Conservation (phyloP, 805 yeast species). For the Metschnikowia gelsemii region DNA sequence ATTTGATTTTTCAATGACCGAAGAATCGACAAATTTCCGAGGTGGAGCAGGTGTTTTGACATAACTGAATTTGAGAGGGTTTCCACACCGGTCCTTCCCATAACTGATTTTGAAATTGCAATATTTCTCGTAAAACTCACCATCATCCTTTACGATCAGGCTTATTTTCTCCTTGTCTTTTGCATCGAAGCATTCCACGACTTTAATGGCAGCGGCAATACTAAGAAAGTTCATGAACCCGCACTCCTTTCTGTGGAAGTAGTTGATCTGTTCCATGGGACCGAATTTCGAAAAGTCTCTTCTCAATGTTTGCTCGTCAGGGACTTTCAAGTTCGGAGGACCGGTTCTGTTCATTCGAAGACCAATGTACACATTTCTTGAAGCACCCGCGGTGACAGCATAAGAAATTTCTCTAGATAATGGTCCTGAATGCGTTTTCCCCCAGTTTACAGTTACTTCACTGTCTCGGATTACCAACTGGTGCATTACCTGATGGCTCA, state of each 20-base stretch:
- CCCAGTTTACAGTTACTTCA: slow-evolving; percentile 71
- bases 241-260: slow-evolving; percentile 65
- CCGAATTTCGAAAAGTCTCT: slow-evolving; percentile 65
- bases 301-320: slow-evolving; percentile 49
- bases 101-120: slow-evolving; percentile 56
- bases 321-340: slow-evolving; percentile 24
- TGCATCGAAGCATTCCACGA: slow-evolving; percentile 57
- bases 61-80: slow-evolving; percentile 56
- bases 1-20: neutral
- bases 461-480: slow-evolving; percentile 62
- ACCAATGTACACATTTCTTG: slow-evolving; percentile 76
- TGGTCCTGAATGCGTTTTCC: slow-evolving; percentile 62
- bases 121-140: slow-evolving; percentile 45
- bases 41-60: slow-evolving; percentile 32
- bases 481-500: slow-evolving; percentile 54
- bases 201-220: slow-evolving; percentile 60
- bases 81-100: slow-evolving; percentile 82
- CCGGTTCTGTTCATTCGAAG: slow-evolving; percentile 31
- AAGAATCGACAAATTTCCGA: neutral
- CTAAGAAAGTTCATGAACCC: slow-evolving; percentile 72
- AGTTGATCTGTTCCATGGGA: slow-evolving; percentile 73
- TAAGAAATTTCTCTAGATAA: slow-evolving; percentile 52
- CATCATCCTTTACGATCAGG: slow-evolving; percentile 36
- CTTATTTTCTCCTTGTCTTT: slow-evolving; percentile 33
- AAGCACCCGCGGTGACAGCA: slow-evolving; percentile 72